Evolutionary conservation across 257 asterid genomes (phyloP).

Genomic region (Solanum habrochaites): DNA sequence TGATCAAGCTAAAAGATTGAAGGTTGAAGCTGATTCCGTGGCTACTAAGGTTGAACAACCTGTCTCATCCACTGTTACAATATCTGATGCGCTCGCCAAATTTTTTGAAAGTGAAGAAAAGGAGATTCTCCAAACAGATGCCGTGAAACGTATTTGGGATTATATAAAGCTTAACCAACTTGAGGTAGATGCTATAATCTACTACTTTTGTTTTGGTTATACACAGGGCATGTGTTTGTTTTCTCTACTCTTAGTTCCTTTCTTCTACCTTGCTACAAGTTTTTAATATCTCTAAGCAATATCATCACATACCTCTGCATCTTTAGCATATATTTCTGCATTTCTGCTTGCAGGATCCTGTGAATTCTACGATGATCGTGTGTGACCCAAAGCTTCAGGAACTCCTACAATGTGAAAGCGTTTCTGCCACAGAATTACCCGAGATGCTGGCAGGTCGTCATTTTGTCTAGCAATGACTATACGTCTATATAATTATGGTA

Average conservation of each 20-base stretch:
- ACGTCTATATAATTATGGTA: conserved; percentile 22
- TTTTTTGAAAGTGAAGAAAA: conserved; percentile 41
- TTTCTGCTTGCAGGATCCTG: conserved; percentile 30
- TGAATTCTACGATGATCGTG: conserved; percentile 32
- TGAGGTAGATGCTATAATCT: conserved; percentile 30
- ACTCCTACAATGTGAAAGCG: conserved; percentile 45
- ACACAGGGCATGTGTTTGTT: not conserved
- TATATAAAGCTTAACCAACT: conserved; percentile 57
- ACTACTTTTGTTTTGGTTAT: not conserved
- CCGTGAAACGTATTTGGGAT: conserved; percentile 52
- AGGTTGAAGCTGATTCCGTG: conserved; percentile 26
- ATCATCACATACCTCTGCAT: not conserved
- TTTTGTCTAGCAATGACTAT: conserved; percentile 26
- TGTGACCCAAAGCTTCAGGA: conserved; percentile 49
- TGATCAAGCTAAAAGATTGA: conserved; percentile 38
- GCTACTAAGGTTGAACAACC: conserved; percentile 10
- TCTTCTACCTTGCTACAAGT: not conserved
- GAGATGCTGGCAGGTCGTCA: conserved; percentile 41
- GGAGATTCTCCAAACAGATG: conserved; percentile 53
- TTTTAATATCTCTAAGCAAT: not conserved
- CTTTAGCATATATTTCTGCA: not conserved
- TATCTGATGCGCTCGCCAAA: conserved; percentile 54
- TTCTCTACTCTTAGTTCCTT: not conserved
- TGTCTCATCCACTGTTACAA: conserved; percentile 16
- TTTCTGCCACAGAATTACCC: conserved; percentile 43